These are phyloP conservation scores for Lanzia echinophila DNA, from an alignment of 2,329 filamentous ascomycete species.

Conservation along the genomic window DNA sequence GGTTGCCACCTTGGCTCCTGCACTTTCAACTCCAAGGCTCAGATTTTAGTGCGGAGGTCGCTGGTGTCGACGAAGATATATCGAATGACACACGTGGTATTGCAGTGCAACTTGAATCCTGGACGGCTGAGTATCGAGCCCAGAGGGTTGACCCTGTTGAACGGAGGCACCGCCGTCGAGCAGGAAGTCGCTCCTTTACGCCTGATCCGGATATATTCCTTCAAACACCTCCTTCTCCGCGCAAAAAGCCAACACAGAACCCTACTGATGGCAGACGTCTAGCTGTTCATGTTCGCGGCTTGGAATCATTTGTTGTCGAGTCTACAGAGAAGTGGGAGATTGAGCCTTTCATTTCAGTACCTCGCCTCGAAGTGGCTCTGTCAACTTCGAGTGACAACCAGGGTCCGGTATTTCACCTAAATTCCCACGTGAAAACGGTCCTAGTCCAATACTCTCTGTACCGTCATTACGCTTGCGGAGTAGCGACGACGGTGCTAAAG, in stretches of 20 bases:
- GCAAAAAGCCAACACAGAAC: conserved; percentile 43
- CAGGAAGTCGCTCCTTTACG: conserved; percentile 63
- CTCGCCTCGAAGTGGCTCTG: conserved; percentile 79
- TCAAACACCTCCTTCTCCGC: conserved; percentile 43
- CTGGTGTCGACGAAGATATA: conserved; percentile 77
- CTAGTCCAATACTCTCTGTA: conserved; percentile 88
- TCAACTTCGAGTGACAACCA: conserved; percentile 81
- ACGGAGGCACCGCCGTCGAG: conserved; percentile 55
- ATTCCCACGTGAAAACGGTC: conserved; percentile 72
- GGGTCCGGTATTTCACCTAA: conserved; percentile 81
- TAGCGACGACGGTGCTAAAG: conserved; percentile 69
- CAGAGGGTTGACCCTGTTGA: conserved; percentile 64
- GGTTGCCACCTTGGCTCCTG: conserved; percentile 75
- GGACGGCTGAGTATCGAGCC: conserved; percentile 82
- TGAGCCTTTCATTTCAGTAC: conserved; percentile 80
- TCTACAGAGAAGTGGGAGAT: conserved; percentile 75
- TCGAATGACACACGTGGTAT: conserved; percentile 76
- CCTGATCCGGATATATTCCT: conserved; percentile 58
- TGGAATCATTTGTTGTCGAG: conserved; percentile 90
- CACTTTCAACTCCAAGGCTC: conserved; percentile 79
- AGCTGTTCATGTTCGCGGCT: conserved; percentile 69
- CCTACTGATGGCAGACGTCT: conserved; percentile 73
- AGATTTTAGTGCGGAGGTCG: conserved; percentile 85
- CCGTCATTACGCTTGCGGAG: conserved; percentile 81
- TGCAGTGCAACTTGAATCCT: conserved; percentile 78